Conservation (phyloP, 495 filamentous ascomycete genomes). For the Penicillium ucsense region DNA sequence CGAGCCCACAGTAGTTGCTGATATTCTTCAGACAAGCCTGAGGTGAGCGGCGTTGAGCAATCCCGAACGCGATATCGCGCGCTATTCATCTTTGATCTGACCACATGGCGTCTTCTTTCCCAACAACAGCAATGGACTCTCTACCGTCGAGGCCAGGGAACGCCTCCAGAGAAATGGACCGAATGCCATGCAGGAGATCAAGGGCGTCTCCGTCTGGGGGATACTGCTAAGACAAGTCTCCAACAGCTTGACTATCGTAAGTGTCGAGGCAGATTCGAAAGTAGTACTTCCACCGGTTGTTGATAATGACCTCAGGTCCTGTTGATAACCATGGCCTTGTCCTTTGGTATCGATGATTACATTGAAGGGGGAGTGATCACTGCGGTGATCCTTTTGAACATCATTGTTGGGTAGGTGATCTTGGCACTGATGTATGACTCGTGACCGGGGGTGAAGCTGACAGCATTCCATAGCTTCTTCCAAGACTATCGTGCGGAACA, state of each 20-base stretch:
- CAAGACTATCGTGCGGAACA: conserved; percentile 82
- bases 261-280: background rate
- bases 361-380: conserved; percentile 78
- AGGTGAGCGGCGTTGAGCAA: conserved; percentile 10
- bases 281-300: background rate
- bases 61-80: background rate
- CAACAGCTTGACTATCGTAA: conserved; percentile 54
- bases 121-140: conserved; percentile 41
- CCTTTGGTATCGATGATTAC: conserved; percentile 69
- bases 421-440: too few relatives aligned
- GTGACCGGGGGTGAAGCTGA: background rate
- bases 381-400: conserved; percentile 73
- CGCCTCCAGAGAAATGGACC: conserved; percentile 47
- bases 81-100: background rate
- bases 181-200: conserved; percentile 49
- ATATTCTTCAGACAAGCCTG: conserved; percentile 19
- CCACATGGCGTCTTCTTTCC: background rate
- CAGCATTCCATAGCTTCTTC: conserved; percentile 38
- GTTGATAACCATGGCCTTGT: conserved; percentile 73
- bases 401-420: conserved; percentile 49
- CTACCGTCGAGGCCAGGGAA: conserved; percentile 39
- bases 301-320: conserved; percentile 47
- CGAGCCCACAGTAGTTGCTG: conserved; percentile 16
- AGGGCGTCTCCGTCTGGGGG: conserved; percentile 43
- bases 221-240: conserved; percentile 54